Evolutionary conservation across 441 rosid genomes (phyloP).

Genomic region (Pelargonium myrrhifolium): DNA sequence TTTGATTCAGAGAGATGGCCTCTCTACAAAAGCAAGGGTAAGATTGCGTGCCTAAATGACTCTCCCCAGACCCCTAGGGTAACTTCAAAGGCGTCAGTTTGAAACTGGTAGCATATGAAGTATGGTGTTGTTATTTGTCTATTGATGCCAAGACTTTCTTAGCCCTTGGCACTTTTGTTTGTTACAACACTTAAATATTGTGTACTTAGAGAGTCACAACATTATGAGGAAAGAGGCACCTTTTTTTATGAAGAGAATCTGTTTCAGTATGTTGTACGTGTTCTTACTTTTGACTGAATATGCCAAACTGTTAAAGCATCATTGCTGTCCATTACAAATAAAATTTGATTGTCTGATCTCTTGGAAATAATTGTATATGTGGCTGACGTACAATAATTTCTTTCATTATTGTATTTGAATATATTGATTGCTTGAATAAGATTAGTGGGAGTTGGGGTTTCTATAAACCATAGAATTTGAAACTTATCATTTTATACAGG

Average conservation of each 20-base stretch:
- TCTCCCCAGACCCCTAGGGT: too few relatives aligned
- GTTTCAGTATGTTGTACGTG: too few relatives aligned
- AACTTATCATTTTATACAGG: conserved; percentile 31
- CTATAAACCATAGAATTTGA: neutral
- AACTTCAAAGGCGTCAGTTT: too few relatives aligned
- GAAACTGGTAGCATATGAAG: neutral
- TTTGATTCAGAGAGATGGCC: too few relatives aligned
- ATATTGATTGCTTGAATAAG: neutral
- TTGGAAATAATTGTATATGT: neutral
- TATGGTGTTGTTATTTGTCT: neutral
- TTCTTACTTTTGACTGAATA: too few relatives aligned
- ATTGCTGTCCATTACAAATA: too few relatives aligned
- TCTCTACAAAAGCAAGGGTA: too few relatives aligned
- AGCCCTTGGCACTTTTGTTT: neutral
- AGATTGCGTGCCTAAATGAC: too few relatives aligned
- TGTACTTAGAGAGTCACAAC: neutral
- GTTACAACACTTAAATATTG: neutral
- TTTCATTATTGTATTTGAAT: neutral
- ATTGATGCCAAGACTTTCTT: neutral
- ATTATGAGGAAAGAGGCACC: neutral
- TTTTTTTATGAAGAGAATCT: too few relatives aligned
- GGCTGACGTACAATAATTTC: neutral
- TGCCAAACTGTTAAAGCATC: too few relatives aligned
- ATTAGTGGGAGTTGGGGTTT: neutral
- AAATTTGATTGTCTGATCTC: neutral